Evolutionary conservation across 2,329 filamentous ascomycete species (phyloP), one percentile per base, ranked within the genome.

Genomic region (Bimuria novae-zelandiae): DNA sequence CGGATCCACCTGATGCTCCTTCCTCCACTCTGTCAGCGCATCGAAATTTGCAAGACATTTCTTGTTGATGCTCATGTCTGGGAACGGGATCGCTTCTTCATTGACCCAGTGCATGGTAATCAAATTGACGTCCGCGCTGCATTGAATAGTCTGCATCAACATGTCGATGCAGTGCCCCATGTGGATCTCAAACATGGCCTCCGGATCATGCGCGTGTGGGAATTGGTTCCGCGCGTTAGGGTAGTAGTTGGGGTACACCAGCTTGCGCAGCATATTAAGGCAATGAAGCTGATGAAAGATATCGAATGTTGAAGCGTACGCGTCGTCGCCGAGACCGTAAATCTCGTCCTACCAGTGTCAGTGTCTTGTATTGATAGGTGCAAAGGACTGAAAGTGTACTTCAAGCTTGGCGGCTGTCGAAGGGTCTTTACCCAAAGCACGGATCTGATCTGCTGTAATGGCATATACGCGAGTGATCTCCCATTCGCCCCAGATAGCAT

Each of bases 401-500:
- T 52, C 49, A 7, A 59, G 44, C 21, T 52, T 51, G 11, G 51
- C 44, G 6, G 50, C 51, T 7, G 49, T 56, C 16, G 17, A 16
- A 4, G 51, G 53, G 32, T 56, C 48, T 23, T 56, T 55, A 12
- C 52, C 44, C 51, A 59, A 47, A 17, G 44, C 45, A 7, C 47
- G 27, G 6, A 59, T 39, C 36, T 54, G 39, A 7, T 51, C 50
- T 4, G 21, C 37, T 36, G 56, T 47, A 8, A 59, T 40, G 10
- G 56, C 49, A 22, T 46, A 56, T 12, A 56, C 53, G 11, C 53
- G 53, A 19, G 56, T 59, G 16, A 59, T 25, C 44, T 56, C 56
- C 56, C 56, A 59, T 25, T 54, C 53, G n/a, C 54, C 50, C 56
- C 53, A 59, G 14, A 48, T 45, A 14, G 46, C 51, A 12, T 59